These are phyloP conservation scores for Closterium sp. DNA, from an alignment of 139 green algal species.

Conservation along the genomic window DNA sequence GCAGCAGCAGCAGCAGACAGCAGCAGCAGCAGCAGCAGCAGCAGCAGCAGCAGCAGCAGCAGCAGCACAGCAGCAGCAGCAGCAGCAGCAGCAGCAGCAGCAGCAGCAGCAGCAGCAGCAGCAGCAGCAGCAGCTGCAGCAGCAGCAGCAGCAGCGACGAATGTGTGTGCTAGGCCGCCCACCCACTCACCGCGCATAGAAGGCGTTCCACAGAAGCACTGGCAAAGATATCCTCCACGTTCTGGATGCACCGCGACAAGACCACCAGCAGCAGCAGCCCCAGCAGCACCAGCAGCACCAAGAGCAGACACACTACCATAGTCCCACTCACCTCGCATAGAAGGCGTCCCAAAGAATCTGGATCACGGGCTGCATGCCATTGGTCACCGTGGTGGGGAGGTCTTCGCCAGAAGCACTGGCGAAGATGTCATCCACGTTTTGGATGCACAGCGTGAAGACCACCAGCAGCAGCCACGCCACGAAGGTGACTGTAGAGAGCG, in stretches of 20 bases:
- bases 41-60: too few species aligned
- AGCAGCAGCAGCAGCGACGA: too few species aligned
- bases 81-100: too few species aligned
- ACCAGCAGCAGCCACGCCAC: conserved; percentile 3
- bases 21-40: too few species aligned
- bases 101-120: too few species aligned
- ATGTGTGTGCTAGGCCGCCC: too few species aligned
- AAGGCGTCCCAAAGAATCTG: conserved; percentile 28
- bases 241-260: conserved; percentile 7
- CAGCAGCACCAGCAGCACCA: too few species aligned
- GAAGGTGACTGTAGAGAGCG: not conserved
- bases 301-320: too few species aligned
- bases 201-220: not conserved
- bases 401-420: not conserved
- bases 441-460: conserved; percentile 27
- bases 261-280: not conserved
- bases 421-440: conserved; percentile 9
- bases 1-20: too few species aligned
- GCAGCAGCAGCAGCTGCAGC: too few species aligned
- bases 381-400: not conserved
- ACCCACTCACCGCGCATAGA: not conserved
- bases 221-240: not conserved
- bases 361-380: conserved; percentile 8
- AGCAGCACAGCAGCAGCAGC: too few species aligned
- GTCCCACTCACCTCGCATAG: not conserved